Conservation (phyloP, 2,329 filamentous ascomycete genomes). For the Alternaria sp. region DNA sequence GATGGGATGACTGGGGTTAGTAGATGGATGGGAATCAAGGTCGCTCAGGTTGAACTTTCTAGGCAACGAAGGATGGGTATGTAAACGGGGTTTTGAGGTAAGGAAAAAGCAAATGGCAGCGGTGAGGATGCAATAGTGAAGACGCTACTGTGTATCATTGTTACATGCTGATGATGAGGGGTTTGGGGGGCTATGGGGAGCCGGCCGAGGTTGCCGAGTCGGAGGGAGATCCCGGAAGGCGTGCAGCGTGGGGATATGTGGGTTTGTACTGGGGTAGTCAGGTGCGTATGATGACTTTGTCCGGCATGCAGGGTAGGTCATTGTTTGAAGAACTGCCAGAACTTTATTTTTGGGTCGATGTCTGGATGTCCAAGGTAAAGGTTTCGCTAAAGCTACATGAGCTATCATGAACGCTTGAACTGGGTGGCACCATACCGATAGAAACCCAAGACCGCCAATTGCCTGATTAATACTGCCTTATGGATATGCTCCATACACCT, state of each 20-base stretch:
- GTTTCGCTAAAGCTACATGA: background rate
- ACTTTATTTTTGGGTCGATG: background rate
- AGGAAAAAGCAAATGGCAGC: background rate
- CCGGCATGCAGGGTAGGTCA: background rate
- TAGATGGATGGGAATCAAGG: background rate
- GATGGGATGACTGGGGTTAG: background rate
- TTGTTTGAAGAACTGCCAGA: accelerated
- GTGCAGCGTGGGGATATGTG: constrained; percentile 2
- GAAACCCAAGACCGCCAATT: background rate
- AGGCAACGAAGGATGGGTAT: background rate
- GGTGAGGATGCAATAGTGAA: background rate
- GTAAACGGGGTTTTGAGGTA: background rate
- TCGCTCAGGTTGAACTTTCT: background rate
- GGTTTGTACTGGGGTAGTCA: background rate
- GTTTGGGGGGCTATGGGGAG: constrained; percentile 10
- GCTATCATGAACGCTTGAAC: background rate
- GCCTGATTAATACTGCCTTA: background rate
- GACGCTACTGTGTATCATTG: background rate
- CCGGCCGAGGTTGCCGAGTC: constrained; percentile 14
- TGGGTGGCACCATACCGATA: background rate
- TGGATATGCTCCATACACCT: too few relatives aligned
- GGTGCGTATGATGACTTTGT: background rate
- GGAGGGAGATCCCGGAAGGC: background rate
- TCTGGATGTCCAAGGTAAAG: background rate
- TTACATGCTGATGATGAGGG: background rate